Percentiles rank a stretch among this genome's conserved stretches.
These are phyloP conservation scores for Cyberlindnera mississippiensis DNA, from an alignment of 805 yeast species.

Conservation along the genomic window DNA sequence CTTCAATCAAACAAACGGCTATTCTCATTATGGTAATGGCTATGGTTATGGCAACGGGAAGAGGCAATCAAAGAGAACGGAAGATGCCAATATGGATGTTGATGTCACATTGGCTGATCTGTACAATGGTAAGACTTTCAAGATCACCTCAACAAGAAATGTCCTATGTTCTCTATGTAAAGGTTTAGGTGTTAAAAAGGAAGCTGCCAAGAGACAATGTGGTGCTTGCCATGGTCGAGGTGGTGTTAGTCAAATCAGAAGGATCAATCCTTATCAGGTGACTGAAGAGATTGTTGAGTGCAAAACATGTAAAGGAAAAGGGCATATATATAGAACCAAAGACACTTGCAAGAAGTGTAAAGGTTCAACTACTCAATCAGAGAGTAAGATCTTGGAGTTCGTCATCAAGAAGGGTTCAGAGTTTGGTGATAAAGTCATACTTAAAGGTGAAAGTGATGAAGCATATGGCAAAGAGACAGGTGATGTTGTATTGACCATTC, in stretches of 20 bases:
- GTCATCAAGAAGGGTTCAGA: conserved; percentile 69
- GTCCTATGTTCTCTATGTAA: conserved; percentile 67
- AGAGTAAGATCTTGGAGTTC: conserved; percentile 71
- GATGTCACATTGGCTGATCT: conserved; percentile 68
- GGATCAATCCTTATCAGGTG: conserved; percentile 74
- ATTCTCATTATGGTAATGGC: too few relatives aligned
- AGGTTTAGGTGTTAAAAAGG: conserved; percentile 70
- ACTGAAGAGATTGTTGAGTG: conserved; percentile 61
- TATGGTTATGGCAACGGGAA: conserved; percentile 7
- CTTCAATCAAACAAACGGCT: too few relatives aligned
- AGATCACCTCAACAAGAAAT: conserved; percentile 67
- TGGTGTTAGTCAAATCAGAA: conserved; percentile 48
- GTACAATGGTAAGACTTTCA: conserved; percentile 76
- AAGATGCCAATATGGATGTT: conserved; percentile 64
- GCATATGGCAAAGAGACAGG: conserved; percentile 71
- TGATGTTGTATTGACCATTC: conserved; percentile 63
- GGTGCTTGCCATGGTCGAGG: conserved; percentile 73
- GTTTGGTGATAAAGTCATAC: conserved; percentile 54
- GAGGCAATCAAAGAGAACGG: conserved; percentile 38
- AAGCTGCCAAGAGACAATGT: conserved; percentile 56
- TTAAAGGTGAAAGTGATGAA: conserved; percentile 75
- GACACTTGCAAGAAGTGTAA: conserved; percentile 76
- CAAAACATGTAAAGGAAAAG: conserved; percentile 66
- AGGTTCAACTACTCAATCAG: conserved; percentile 59
- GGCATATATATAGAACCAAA: conserved; percentile 53